Evolutionary conservation across 78 protist genomes (phyloP), one percentile per base, ranked within the genome.

Genomic region (Blattamonas nauphoetae): DNA sequence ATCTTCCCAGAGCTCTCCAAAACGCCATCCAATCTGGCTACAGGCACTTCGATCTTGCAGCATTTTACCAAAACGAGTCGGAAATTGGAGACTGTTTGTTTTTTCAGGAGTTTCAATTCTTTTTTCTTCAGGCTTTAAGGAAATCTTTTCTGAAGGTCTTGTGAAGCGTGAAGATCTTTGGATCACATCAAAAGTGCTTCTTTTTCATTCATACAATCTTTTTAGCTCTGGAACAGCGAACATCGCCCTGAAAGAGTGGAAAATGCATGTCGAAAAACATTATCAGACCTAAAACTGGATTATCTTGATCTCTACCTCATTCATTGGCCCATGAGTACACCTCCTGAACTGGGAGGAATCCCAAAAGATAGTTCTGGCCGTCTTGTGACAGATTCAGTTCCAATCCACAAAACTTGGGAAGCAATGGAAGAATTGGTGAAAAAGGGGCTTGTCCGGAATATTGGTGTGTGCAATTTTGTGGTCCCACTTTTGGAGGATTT

Each of bases 231-330:
- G 92, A 83, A 84, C 90, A 89, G 94, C 11, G 89, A 88, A 63
- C 95, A 91, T 63, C 44, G 44, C 41, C 33, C 36, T 35, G 80
- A 85, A 38, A 44, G 90, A 45, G 96, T 94, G 41, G 45, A 45
- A 35, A 81, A 86, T 5, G 94, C 93, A 34, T 79, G 41, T 36
- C 81, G 44, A 38, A 55, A 63, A 38, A 84, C 91, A 33, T 88
- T 94, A 3, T 38, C 41, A 35, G 92, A 89, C 43, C 86, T 92
- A 36, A 81, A 87, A 1, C 78, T 94, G 2, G 84, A 85, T 1
- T 92, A 93, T 88, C 71, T 94, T 44, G 97, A 94, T 81, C 89
- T 94, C 35, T 92, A 41, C 46, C 90, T 93, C 34, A 63, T 94
- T 42, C 96, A 94, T 85, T 92, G 93, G 94, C 96, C 96, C 45